Evolutionary conservation across 2,329 filamentous ascomycete species (phyloP).

Genomic region (Cryphonectria japonica): DNA sequence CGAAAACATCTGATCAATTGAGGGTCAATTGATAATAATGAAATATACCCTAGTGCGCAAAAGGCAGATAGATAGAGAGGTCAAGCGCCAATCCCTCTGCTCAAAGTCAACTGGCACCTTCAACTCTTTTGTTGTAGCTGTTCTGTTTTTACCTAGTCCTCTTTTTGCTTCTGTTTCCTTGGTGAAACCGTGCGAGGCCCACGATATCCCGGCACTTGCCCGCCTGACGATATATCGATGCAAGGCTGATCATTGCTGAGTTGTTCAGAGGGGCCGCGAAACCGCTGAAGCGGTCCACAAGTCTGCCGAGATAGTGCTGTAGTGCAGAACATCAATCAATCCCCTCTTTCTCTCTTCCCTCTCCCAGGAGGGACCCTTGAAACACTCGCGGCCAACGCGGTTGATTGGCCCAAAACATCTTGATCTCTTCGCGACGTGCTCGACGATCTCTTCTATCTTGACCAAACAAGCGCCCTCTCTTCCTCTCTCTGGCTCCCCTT

Average conservation of each 20-base stretch:
- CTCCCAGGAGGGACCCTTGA: not conserved
- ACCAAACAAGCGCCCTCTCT: not conserved
- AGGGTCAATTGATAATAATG: not conserved
- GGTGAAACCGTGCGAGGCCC: not conserved
- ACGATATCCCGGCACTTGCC: not conserved
- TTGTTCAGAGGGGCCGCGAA: not conserved
- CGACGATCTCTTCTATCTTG: not conserved
- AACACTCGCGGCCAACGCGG: slow-evolving; percentile 10
- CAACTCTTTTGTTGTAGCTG: not conserved
- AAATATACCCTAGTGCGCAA: too few relatives aligned
- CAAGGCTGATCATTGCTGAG: slow-evolving; percentile 6
- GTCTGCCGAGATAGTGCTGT: not conserved
- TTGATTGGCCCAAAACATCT: slow-evolving; percentile 9
- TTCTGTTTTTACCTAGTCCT: not conserved
- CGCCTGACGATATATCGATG: not conserved
- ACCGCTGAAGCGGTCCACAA: not conserved
- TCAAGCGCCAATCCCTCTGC: not conserved
- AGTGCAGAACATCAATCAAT: not conserved
- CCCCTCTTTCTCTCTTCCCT: not conserved
- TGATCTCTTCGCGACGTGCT: slow-evolving; percentile 3
- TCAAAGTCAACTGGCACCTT: not conserved
- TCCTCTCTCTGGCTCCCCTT: not conserved
- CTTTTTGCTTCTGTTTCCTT: not conserved
- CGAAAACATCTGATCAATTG: not conserved
- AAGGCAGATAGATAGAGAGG: not conserved